Evolutionary conservation across 345 rosid species (phyloP).

Genomic region (Mercurialis annua): DNA sequence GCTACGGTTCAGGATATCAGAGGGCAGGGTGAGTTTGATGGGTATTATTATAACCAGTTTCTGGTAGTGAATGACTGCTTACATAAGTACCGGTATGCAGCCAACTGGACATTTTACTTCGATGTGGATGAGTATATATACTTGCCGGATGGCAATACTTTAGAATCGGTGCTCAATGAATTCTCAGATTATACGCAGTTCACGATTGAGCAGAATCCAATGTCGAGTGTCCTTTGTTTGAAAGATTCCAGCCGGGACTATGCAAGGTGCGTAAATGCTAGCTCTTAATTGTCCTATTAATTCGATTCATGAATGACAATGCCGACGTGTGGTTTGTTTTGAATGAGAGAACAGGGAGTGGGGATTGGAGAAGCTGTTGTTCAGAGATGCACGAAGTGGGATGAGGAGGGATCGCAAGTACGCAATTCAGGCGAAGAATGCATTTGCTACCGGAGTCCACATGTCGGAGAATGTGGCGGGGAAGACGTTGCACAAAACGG

Average conservation of each 20-base stretch:
- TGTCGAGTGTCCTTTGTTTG: constrained; percentile 75
- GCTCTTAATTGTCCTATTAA: too few relatives aligned
- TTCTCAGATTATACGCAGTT: constrained; percentile 69
- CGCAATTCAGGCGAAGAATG: constrained; percentile 84
- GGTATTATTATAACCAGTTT: constrained; percentile 86
- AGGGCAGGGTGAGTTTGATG: constrained; percentile 60
- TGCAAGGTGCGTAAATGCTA: constrained; percentile 45
- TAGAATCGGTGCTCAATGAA: constrained; percentile 53
- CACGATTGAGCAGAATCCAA: constrained; percentile 90
- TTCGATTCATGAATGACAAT: too few relatives aligned
- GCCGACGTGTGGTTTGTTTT: background rate
- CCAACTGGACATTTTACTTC: constrained; percentile 82
- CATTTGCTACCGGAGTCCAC: constrained; percentile 79
- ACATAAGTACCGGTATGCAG: constrained; percentile 58
- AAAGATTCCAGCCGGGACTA: constrained; percentile 52
- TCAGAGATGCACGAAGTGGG: constrained; percentile 63
- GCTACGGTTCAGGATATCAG: constrained; percentile 73
- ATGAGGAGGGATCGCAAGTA: constrained; percentile 79
- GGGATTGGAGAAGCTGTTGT: constrained; percentile 86
- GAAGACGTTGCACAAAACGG: constrained; percentile 71
- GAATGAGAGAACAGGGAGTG: constrained; percentile 53
- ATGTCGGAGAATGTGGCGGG: constrained; percentile 91
- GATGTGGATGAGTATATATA: constrained; percentile 88
- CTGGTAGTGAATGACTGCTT: constrained; percentile 81
- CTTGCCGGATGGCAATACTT: constrained; percentile 47